Evolutionary conservation across 2,329 filamentous ascomycete species (phyloP).

Genomic region (Chrysosporium keratinophilum): DNA sequence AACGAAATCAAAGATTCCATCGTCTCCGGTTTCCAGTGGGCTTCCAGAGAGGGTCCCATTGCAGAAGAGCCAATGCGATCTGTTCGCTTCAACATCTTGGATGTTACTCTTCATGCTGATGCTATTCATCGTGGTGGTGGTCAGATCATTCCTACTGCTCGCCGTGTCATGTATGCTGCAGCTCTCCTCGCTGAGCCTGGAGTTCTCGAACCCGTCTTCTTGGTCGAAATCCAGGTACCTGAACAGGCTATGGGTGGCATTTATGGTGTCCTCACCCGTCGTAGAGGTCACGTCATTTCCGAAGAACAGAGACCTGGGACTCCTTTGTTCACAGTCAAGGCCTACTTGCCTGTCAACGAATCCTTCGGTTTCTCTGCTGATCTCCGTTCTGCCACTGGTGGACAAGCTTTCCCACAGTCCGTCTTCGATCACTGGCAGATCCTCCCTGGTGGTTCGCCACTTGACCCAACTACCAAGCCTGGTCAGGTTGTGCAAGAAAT

Average conservation of each 20-base stretch:
- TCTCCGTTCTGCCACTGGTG: constrained; percentile 83
- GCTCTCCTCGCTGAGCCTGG: constrained; percentile 81
- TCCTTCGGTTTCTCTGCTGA: constrained; percentile 99
- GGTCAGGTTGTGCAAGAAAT: constrained; percentile 75
- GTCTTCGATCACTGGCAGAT: constrained; percentile 99
- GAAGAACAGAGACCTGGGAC: constrained; percentile 98
- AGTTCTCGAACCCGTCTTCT: constrained; percentile 94
- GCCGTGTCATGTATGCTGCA: constrained; percentile 93
- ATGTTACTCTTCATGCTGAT: constrained; percentile 99
- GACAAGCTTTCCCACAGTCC: constrained; percentile 97
- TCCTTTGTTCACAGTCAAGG: constrained; percentile 98
- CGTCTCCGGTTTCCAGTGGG: constrained; percentile 99
- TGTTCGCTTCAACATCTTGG: constrained; percentile 96
- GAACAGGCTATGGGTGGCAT: constrained; percentile 99
- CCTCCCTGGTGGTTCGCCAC: constrained; percentile 82
- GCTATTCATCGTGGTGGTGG: constrained; percentile 99
- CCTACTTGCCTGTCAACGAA: constrained; percentile 91
- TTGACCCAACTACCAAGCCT: constrained; percentile 72
- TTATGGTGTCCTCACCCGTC: constrained; percentile 95
- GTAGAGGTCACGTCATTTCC: constrained; percentile 97
- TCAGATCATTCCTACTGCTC: constrained; percentile 94
- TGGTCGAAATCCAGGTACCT: constrained; percentile 98
- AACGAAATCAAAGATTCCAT: constrained; percentile 99
- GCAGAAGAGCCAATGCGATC: constrained; percentile 97
- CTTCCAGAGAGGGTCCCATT: constrained; percentile 90